phyloP scores from a whole-genome alignment of 2,329 filamentous ascomycete genomes.

The Penicillium sp. region DNA sequence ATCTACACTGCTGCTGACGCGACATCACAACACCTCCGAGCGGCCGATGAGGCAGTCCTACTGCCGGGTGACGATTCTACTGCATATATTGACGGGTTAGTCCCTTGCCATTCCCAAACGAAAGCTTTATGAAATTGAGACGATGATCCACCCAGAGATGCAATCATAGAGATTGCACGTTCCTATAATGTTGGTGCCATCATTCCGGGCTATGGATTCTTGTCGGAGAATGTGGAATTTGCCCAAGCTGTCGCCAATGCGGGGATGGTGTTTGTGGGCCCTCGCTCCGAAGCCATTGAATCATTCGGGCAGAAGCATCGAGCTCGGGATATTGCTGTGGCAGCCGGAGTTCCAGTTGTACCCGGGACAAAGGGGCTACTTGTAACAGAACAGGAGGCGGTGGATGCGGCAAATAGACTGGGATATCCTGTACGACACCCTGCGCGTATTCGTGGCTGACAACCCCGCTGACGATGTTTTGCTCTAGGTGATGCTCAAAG shows the following conservation, averaged over 20 bases:
- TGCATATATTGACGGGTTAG: constrained; percentile 54
- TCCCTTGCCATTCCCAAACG: too few relatives aligned
- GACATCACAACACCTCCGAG: constrained; percentile 57
- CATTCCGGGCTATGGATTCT: constrained; percentile 70
- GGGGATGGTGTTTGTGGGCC: constrained; percentile 65
- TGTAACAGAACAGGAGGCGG: background rate
- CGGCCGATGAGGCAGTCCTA: constrained; percentile 58
- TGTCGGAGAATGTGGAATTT: constrained; percentile 67
- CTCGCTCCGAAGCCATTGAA: constrained; percentile 57
- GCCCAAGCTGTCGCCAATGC: constrained; percentile 57
- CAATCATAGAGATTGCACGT: constrained; percentile 2
- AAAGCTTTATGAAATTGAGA: too few relatives aligned
- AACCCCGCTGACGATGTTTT: too few relatives aligned
- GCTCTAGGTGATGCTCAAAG: too few relatives aligned
- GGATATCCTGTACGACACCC: too few relatives aligned
- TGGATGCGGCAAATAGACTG: too few relatives aligned
- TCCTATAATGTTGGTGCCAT: constrained; percentile 57
- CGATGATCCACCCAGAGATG: too few relatives aligned
- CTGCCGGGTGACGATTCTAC: constrained; percentile 54
- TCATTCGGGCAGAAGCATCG: constrained; percentile 64
- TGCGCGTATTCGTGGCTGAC: too few relatives aligned
- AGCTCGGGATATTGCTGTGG: constrained; percentile 58
- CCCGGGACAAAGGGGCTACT: constrained; percentile 58
- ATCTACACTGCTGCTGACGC: constrained; percentile 64
- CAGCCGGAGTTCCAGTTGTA: constrained; percentile 59